Evolutionary conservation across 192 early-diverging fungal species (phyloP), one percentile per base, ranked within the genome.

Genomic region (Backusella australiensis): DNA sequence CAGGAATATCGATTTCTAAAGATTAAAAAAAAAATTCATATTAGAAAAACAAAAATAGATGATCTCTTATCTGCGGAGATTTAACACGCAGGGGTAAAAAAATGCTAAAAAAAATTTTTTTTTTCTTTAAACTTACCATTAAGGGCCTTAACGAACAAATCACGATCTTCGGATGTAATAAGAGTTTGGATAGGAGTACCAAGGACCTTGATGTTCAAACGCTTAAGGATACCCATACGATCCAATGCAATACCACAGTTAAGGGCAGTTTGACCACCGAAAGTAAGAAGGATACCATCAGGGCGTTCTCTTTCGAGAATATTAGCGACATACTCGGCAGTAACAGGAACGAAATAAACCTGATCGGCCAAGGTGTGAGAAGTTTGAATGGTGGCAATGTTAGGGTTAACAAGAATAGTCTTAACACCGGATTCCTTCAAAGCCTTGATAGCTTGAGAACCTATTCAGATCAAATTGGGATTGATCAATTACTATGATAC

Each of bases 321-420:
- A 79, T 97, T 91, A 71, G 90, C 90, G 59, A 99, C 84, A 78
- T 94, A 98, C 78, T 98, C 93, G 15, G 96, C 91, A 21, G 93
- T 96, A 76, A 98, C 92, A 8, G 98, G 98, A 38, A 98, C 77
- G 80, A 99, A 99, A 89, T 98, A 99, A 29, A 97, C 96, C 44
- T 90, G 88, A 85, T 97, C 94, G 1, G 98, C 98, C 42, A 99
- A 88, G 59, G 91, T 93, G 78, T 95, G 90, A 34, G 92, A 94
- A 38, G 98, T 99, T 89, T 99, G 98, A 65, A 98, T 94, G 4
- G 98, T 99, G 41, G 98, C 98, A 82, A 99, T 99, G 85, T 99
- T 99, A 69, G 98, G 98, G 85, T 99, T 99, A 74, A 98, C 91
- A n/a, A 99, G 86, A 38, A 99, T 91, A 3, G 98, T 99, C 77